Base-by-base conservation (phyloP, 2,329 filamentous ascomycete species). In the Xylaria sp. region DNA sequence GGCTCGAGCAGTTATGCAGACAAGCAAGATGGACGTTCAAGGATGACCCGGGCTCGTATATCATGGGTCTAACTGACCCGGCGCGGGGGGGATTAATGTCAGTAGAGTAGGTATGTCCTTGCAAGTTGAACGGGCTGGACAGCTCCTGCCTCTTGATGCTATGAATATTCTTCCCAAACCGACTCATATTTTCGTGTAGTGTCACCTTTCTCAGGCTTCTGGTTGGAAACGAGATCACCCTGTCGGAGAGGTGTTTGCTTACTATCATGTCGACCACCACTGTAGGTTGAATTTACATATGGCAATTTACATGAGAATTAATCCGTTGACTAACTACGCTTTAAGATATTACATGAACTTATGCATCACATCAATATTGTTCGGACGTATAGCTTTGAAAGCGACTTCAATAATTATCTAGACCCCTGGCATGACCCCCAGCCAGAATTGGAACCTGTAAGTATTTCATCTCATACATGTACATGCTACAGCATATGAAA, bases 31-130 rank as follows among this genome's bases (percentile, higher is more conserved):
- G 23, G 33, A 54, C 36, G 3, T 46, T 63, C 17, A 54, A 54
- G 15, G 38, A 63, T n/a, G 38, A 56, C 23, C 26, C 59, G 17
- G 11, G 23, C 6, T 20, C 48, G 49, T 3, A 4, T 2, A 13
- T 33, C 23, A 44, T 63, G 59, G 59, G 46, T 17, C 3, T 33
- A 6, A 51, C 46, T 11, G 38, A 63, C 6, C 15, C 26, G 28
- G 17, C 6, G 23, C 20, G 7, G 3, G 2, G 1, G 38, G 56
- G 20, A n/a, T 20, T 62, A 15, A 62, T 62, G 20, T 1, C 33
- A 23, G 2, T 62, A 44, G 59, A 62, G 59, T 54, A 60, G 26
- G 49, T 53, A 53, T 60, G 58, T 60, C 38, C 56, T 44, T 44
- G 6, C 26, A n/a, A 20, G 26, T 20, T 38, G 17, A 17, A 17